These are phyloP conservation scores for Pestalotiopsis sp. DNA, from an alignment of 2,329 filamentous ascomycete species.

Conservation along the genomic window DNA sequence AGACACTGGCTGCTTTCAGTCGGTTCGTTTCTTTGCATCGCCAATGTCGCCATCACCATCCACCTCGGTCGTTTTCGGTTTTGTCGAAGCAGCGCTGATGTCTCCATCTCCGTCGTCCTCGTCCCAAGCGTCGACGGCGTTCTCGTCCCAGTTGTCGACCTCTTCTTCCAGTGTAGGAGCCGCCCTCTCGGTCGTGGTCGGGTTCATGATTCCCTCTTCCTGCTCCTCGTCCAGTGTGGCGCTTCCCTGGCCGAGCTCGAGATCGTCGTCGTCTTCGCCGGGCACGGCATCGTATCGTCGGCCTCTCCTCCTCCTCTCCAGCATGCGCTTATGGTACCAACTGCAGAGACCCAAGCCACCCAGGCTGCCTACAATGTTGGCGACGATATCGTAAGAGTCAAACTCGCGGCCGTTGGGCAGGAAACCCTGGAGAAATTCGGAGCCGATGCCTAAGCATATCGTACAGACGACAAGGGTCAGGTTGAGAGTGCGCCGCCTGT, in stretches of 20 bases:
- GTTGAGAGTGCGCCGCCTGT: constrained; percentile 81
- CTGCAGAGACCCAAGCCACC: constrained; percentile 73
- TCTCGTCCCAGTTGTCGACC: constrained; percentile 94
- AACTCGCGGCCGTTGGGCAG: constrained; percentile 73
- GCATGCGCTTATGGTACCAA: constrained; percentile 95
- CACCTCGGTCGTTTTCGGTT: constrained; percentile 24
- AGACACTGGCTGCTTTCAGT: constrained; percentile 22
- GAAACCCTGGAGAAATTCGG: constrained; percentile 74
- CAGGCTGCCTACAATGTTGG: constrained; percentile 81
- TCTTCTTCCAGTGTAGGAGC: constrained; percentile 70
- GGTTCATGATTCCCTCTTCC: constrained; percentile 64
- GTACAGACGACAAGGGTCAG: constrained; percentile 83
- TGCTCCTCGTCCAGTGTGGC: constrained; percentile 45
- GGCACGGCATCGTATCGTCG: constrained; percentile 74
- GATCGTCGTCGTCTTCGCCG: constrained; percentile 63
- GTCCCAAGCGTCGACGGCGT: constrained; percentile 63
- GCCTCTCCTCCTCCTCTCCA: constrained; percentile 78
- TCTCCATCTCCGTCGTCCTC: constrained; percentile 43
- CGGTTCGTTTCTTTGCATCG: constrained; percentile 36
- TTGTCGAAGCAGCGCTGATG: constrained; percentile 14
- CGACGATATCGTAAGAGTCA: constrained; percentile 83
- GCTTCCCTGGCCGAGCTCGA: constrained; percentile 72
- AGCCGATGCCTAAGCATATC: constrained; percentile 68
- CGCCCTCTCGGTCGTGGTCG: constrained; percentile 23
- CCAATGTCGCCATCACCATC: constrained; percentile 27